These are phyloP conservation scores for Xylaria intraflava DNA, from an alignment of 495 filamentous ascomycete species.

Conservation along the genomic window DNA sequence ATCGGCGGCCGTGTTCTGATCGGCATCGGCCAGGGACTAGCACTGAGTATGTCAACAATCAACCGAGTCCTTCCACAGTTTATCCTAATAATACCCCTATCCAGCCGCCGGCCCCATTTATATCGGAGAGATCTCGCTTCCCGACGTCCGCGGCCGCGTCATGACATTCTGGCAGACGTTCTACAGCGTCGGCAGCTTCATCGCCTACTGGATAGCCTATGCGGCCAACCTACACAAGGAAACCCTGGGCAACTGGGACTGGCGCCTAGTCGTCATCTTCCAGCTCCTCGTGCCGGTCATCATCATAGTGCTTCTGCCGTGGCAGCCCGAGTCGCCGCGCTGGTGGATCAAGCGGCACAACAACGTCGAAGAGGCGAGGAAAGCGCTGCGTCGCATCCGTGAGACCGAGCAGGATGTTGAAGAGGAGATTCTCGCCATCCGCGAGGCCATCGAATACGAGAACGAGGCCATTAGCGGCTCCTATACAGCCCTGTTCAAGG, in stretches of 20 bases:
- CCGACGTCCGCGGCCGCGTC: constrained; percentile 55
- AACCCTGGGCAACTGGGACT: constrained; percentile 55
- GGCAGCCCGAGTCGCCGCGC: constrained; percentile 52
- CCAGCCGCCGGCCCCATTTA: constrained; percentile 50
- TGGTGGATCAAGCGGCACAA: constrained; percentile 52
- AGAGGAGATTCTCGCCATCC: constrained; percentile 49
- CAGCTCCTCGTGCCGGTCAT: constrained; percentile 51
- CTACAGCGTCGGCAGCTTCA: constrained; percentile 57
- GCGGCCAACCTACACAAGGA: constrained; percentile 45
- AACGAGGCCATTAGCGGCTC: constrained; percentile 52
- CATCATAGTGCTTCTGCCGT: constrained; percentile 47
- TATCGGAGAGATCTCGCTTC: constrained; percentile 54
- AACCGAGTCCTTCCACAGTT: background rate
- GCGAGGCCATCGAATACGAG: constrained; percentile 56
- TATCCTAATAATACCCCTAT: constrained; percentile 7
- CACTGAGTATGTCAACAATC: constrained; percentile 44
- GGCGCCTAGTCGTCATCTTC: constrained; percentile 58
- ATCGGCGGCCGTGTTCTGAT: constrained; percentile 56
- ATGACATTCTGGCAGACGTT: constrained; percentile 67
- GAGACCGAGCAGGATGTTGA: constrained; percentile 55
- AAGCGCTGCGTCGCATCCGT: constrained; percentile 44
- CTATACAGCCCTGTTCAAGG: constrained; percentile 54
- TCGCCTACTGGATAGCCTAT: constrained; percentile 55
- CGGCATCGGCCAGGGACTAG: constrained; percentile 59
- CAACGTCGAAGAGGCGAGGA: constrained; percentile 48